A percentile compares a stretch with the other conserved stretches of the same genome.
phyloP scores from a whole-genome alignment of 2,329 filamentous ascomycete genomes.

The Monilinia vaccinii-corymbosi region DNA sequence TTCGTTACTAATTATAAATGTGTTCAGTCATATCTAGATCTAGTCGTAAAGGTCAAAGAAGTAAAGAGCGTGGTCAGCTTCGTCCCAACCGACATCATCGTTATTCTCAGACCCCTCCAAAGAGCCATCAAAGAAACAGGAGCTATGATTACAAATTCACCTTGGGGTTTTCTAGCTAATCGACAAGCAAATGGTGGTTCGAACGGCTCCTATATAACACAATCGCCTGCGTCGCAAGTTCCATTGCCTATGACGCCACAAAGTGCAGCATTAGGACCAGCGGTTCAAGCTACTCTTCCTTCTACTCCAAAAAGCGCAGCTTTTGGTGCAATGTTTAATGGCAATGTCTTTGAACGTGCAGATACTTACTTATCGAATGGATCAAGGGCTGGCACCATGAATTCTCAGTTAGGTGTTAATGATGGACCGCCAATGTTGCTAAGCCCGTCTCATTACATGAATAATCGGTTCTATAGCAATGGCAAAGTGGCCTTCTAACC shows the following conservation, averaged over 20 bases:
- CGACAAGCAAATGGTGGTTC: slow-evolving; percentile 18
- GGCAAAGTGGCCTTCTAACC: slow-evolving; percentile 23
- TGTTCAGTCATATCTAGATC: slow-evolving; percentile 52
- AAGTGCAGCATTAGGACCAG: slow-evolving; percentile 80
- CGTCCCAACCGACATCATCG: slow-evolving; percentile 58
- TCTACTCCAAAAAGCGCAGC: slow-evolving; percentile 44
- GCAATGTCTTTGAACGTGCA: slow-evolving; percentile 28
- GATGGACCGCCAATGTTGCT: slow-evolving; percentile 24
- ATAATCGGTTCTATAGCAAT: slow-evolving; percentile 23
- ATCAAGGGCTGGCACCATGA: slow-evolving; percentile 29
- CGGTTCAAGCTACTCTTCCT: slow-evolving; percentile 81
- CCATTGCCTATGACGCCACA: slow-evolving; percentile 77
- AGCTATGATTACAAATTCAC: slow-evolving; percentile 58
- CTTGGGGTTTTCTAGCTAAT: slow-evolving; percentile 46
- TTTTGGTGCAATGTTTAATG: slow-evolving; percentile 26
- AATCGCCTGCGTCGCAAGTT: slow-evolving; percentile 39
- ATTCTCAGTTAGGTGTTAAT: slow-evolving; percentile 19
- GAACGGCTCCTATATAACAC: slow-evolving; percentile 21
- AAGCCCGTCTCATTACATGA: slow-evolving; percentile 22
- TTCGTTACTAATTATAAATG: slow-evolving; percentile 19
- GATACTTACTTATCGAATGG: slow-evolving; percentile 26
- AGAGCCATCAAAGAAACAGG: slow-evolving; percentile 73
- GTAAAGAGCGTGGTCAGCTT: slow-evolving; percentile 38
- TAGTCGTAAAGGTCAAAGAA: slow-evolving; percentile 52
- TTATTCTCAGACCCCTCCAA: slow-evolving; percentile 71